Conservation (phyloP, 2,329 filamentous ascomycete genomes). For the Metarhizium guizhouense region DNA sequence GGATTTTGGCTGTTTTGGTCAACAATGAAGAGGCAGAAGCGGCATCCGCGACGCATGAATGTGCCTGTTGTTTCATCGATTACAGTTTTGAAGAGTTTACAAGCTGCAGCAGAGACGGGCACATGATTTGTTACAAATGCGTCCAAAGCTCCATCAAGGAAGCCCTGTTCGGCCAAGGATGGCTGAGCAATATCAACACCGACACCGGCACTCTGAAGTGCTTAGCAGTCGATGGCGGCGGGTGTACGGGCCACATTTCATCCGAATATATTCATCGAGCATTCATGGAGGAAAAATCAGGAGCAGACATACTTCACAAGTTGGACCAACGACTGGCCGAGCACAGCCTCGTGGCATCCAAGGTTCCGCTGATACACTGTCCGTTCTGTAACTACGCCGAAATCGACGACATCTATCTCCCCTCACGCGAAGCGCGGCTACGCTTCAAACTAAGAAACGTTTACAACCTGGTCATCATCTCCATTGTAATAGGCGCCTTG, state of each 20-base stretch:
- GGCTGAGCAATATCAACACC: conserved; percentile 70
- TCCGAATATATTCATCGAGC: conserved; percentile 62
- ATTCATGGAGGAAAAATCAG: conserved; percentile 59
- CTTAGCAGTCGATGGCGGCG: conserved; percentile 61
- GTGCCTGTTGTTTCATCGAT: conserved; percentile 68
- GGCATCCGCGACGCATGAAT: conserved; percentile 53
- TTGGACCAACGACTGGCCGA: conserved; percentile 73
- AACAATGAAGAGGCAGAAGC: conserved; percentile 52
- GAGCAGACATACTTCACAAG: conserved; percentile 61
- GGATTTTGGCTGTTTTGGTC: conserved; percentile 40
- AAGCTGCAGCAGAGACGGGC: conserved; percentile 57
- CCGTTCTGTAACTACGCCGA: conserved; percentile 91
- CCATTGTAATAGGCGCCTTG: conserved; percentile 43
- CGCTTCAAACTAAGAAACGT: conserved; percentile 45
- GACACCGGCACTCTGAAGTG: conserved; percentile 70
- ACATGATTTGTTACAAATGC: conserved; percentile 74
- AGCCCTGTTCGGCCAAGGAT: conserved; percentile 87
- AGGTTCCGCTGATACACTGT: conserved; percentile 70
- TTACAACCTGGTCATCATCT: conserved; percentile 39
- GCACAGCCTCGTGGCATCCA: conserved; percentile 64
- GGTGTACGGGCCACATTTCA: conserved; percentile 69
- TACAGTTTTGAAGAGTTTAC: conserved; percentile 66
- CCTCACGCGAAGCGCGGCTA: conserved; percentile 43
- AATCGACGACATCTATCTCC: conserved; percentile 66
- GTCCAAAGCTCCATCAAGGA: conserved; percentile 76